phyloP scores from a whole-genome alignment of 2,329 filamentous ascomycete genomes.

The Pestalotiopsis sp. region DNA sequence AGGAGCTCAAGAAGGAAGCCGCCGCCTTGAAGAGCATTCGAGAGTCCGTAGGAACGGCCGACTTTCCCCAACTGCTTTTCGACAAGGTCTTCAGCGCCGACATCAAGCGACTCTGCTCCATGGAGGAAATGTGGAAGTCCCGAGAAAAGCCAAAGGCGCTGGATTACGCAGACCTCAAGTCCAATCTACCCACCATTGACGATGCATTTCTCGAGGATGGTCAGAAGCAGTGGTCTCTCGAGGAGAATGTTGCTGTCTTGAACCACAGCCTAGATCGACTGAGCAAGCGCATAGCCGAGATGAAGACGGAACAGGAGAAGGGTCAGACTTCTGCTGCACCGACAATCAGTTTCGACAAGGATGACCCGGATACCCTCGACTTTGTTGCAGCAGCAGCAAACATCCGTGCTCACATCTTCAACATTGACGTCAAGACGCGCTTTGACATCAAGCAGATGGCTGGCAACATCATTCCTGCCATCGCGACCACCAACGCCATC shows the following conservation, averaged over 20 bases:
- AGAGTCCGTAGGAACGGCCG: constrained; percentile 74
- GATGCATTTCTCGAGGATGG: constrained; percentile 64
- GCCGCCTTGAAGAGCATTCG: constrained; percentile 83
- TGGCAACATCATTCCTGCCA: constrained; percentile 97
- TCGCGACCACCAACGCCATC: constrained; percentile 97
- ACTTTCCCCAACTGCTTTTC: constrained; percentile 81
- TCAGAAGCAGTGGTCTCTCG: constrained; percentile 78
- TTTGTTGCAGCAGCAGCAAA: constrained; percentile 93
- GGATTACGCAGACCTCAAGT: constrained; percentile 64
- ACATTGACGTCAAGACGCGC: constrained; percentile 83
- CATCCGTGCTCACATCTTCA: constrained; percentile 85
- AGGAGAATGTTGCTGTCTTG: constrained; percentile 86
- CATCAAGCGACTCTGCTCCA: constrained; percentile 77
- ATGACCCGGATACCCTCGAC: constrained; percentile 91
- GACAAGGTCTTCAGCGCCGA: constrained; percentile 91
- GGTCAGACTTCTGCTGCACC: constrained; percentile 52
- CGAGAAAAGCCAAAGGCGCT: constrained; percentile 75
- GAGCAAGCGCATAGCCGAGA: constrained; percentile 70
- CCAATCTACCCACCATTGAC: constrained; percentile 52
- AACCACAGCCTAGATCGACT: constrained; percentile 80
- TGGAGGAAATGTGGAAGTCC: constrained; percentile 96
- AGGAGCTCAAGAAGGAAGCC: constrained; percentile 82
- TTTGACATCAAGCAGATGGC: constrained; percentile 99
- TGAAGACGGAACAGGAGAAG: constrained; percentile 50
- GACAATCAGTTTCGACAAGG: constrained; percentile 90